Evolutionary conservation across 2,329 filamentous ascomycete genomes (phyloP).

Genomic region (Fusarium tricinctum): DNA sequence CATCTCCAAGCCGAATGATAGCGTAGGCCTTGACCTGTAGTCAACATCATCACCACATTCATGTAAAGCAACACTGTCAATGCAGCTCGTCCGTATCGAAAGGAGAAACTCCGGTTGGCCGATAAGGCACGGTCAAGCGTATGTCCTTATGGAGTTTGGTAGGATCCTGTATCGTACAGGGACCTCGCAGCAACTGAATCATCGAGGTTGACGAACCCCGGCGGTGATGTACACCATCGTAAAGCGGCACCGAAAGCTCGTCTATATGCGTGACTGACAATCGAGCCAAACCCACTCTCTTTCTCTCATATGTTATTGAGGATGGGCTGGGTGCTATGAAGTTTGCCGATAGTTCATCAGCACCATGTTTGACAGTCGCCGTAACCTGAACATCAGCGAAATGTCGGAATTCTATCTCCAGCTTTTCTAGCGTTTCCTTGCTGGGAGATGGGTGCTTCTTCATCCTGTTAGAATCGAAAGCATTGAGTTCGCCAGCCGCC

Average conservation of each 20-base stretch:
- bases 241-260: constrained; percentile 20
- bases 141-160: constrained; percentile 42
- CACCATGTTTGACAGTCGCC: constrained; percentile 35
- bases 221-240: constrained; percentile 23
- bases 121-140: constrained; percentile 48
- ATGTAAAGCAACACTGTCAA: constrained; percentile 30
- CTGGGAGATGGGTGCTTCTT: constrained; percentile 64
- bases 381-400: constrained; percentile 48
- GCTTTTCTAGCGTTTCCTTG: constrained; percentile 57
- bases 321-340: constrained; percentile 27
- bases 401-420: constrained; percentile 55
- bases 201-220: constrained; percentile 35
- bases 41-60: not conserved
- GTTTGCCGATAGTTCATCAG: constrained; percentile 52
- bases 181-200: constrained; percentile 4
- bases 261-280: constrained; percentile 31
- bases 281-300: constrained; percentile 43
- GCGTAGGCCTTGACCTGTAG: not conserved
- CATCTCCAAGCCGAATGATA: not conserved
- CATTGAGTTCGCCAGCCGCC: not conserved
- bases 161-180: constrained; percentile 34
- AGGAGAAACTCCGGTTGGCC: constrained; percentile 42
- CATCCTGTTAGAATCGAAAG: constrained; percentile 33
- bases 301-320: constrained; percentile 50
- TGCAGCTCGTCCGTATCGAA: constrained; percentile 56